Evolutionary conservation across 2,329 filamentous ascomycete species (phyloP).

Genomic region (Exophiala viscosa): DNA sequence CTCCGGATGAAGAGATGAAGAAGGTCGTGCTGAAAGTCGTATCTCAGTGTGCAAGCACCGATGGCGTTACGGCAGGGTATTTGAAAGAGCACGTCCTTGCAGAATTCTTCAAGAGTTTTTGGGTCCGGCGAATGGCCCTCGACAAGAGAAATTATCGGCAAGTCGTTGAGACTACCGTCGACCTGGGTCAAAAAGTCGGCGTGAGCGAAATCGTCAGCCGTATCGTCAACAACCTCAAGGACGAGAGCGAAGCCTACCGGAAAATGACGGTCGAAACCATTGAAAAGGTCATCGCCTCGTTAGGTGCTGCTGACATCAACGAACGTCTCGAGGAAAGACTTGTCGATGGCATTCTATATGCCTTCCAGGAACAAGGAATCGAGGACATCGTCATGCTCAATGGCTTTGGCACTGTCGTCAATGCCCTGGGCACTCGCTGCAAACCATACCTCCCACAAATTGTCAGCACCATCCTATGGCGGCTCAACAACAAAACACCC

Average conservation of each 20-base stretch:
- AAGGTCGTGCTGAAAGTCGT: slow-evolving; percentile 98
- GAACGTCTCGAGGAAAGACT: slow-evolving; percentile 89
- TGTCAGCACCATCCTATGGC: slow-evolving; percentile 91
- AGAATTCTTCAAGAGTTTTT: slow-evolving; percentile 99
- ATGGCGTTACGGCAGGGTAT: slow-evolving; percentile 91
- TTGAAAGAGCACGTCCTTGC: slow-evolving; percentile 91
- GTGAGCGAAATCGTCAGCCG: slow-evolving; percentile 91
- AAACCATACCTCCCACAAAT: slow-evolving; percentile 97
- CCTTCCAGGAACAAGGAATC: slow-evolving; percentile 96
- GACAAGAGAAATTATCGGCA: slow-evolving; percentile 98
- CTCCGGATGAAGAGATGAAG: slow-evolving; percentile 99
- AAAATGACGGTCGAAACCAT: slow-evolving; percentile 99
- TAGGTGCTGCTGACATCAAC: slow-evolving; percentile 90
- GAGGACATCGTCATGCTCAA: slow-evolving; percentile 96
- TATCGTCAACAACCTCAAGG: slow-evolving; percentile 92
- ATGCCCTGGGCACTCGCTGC: slow-evolving; percentile 86
- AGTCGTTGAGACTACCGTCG: slow-evolving; percentile 96
- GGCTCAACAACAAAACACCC: slow-evolving; percentile 95
- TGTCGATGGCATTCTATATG: slow-evolving; percentile 90
- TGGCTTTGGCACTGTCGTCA: slow-evolving; percentile 95
- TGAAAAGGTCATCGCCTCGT: slow-evolving; percentile 89
- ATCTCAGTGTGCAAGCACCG: slow-evolving; percentile 89
- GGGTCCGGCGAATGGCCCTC: slow-evolving; percentile 93
- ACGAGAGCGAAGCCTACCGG: slow-evolving; percentile 94
- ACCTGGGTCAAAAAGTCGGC: slow-evolving; percentile 96